phyloP scores from a whole-genome alignment of 148 eudicot genomes.

The Spergularia bocconei region DNA sequence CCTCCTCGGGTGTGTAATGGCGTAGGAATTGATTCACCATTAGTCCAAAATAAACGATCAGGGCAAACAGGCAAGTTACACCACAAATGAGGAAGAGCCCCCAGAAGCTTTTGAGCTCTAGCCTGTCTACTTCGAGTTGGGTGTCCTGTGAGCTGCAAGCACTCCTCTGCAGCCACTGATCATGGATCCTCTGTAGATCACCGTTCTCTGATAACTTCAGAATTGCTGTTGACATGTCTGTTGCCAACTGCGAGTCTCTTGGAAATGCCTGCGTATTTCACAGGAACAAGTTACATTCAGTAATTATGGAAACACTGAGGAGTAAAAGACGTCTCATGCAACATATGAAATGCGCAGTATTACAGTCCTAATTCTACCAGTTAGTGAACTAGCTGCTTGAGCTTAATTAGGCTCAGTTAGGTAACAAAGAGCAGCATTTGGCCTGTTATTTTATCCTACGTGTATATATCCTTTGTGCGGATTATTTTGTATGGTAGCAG shows the following conservation, averaged over 20 bases:
- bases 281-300: neutral
- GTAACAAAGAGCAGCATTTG: no score
- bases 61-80: conserved; percentile 48
- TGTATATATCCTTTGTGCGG: no score
- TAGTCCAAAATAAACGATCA: conserved; percentile 40
- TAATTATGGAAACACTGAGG: neutral
- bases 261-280: conserved; percentile 56
- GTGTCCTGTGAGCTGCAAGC: conserved; percentile 69
- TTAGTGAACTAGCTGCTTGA: neutral
- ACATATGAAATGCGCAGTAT: no score
- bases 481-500: neutral
- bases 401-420: neutral
- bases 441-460: no score
- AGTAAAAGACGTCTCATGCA: no score
- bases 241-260: conserved; percentile 62
- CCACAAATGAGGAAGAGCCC: conserved; percentile 74
- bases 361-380: no score
- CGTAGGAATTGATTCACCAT: conserved; percentile 41
- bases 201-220: conserved; percentile 67
- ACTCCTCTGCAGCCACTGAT: conserved; percentile 70
- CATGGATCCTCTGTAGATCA: conserved; percentile 74
- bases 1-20: conserved; percentile 33
- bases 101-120: conserved; percentile 68
- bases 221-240: conserved; percentile 71
- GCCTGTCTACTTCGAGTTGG: conserved; percentile 48